These are phyloP conservation scores for Davidsoniella neocaledoniae DNA, from an alignment of 2,329 filamentous ascomycete genomes.

Conservation along the genomic window DNA sequence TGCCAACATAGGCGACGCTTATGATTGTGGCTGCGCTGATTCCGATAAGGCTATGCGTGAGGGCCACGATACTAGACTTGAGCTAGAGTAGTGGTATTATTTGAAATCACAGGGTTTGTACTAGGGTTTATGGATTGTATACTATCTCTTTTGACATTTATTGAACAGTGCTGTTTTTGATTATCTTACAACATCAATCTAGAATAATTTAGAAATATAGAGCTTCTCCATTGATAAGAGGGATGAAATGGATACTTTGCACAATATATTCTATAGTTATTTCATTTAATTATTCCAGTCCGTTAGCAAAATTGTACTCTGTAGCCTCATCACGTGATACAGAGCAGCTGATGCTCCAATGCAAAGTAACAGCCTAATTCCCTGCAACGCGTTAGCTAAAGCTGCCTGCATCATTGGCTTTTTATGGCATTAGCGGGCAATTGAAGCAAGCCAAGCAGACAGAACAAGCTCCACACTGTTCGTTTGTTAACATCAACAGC, in stretches of 20 bases:
- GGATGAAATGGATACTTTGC: too few relatives aligned
- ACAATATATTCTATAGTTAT: too few relatives aligned
- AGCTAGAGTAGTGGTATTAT: constrained; percentile 14
- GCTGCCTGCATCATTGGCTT: constrained; percentile 11
- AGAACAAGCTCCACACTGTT: not conserved
- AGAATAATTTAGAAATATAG: not conserved
- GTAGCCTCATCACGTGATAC: too few relatives aligned
- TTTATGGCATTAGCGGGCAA: not conserved
- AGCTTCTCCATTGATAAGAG: not conserved
- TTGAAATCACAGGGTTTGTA: too few relatives aligned
- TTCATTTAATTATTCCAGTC: too few relatives aligned
- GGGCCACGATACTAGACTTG: constrained; percentile 17
- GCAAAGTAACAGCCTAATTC: not conserved
- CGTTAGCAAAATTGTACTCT: not conserved
- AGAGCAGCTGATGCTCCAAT: too few relatives aligned
- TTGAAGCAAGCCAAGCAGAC: not conserved
- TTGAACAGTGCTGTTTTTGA: not conserved
- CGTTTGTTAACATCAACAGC: too few relatives aligned
- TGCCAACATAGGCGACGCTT: constrained; percentile 50
- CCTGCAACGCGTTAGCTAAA: constrained; percentile 12
- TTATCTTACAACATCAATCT: not conserved
- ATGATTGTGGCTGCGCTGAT: constrained; percentile 57
- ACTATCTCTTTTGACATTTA: not conserved
- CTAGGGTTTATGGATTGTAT: too few relatives aligned
- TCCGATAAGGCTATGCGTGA: constrained; percentile 31